These are phyloP conservation scores for Xylaria sp. DNA, from an alignment of 2,329 filamentous ascomycete genomes.

Conservation along the genomic window DNA sequence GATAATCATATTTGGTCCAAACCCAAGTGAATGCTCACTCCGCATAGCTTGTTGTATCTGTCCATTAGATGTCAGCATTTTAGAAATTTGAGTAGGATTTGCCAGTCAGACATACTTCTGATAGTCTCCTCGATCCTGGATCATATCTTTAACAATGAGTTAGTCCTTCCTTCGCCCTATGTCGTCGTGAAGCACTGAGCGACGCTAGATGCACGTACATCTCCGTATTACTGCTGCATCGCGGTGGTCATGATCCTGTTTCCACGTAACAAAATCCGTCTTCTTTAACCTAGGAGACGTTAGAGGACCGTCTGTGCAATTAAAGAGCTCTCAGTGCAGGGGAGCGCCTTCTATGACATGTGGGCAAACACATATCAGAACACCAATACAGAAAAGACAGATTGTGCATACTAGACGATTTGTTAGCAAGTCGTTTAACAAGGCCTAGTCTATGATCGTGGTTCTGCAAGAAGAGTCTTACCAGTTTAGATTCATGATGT, in stretches of 20 bases:
- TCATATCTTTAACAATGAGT: conserved; percentile 65
- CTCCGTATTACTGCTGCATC: conserved; percentile 79
- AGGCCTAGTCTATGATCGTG: background rate
- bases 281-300: conserved; percentile 67
- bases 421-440: conserved; percentile 28
- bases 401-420: conserved; percentile 29
- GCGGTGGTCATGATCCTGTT: conserved; percentile 86
- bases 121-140: conserved; percentile 91
- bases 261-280: conserved; percentile 95
- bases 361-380: background rate
- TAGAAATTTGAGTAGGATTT: background rate
- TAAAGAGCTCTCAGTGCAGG: background rate
- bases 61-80: conserved; percentile 22
- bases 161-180: background rate
- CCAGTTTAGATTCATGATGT: conserved; percentile 93
- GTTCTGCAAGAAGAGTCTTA: conserved; percentile 16
- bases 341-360: background rate
- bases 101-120: conserved; percentile 49
- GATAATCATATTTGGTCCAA: background rate
- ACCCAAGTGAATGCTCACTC: conserved; percentile 59
- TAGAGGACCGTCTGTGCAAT: background rate
- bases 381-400: background rate
- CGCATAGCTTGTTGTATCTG: conserved; percentile 71
- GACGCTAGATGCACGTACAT: conserved; percentile 26
- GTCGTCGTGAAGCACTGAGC: background rate